Conservation (phyloP, 306 rosid species). For the Morella rubra region DNA sequence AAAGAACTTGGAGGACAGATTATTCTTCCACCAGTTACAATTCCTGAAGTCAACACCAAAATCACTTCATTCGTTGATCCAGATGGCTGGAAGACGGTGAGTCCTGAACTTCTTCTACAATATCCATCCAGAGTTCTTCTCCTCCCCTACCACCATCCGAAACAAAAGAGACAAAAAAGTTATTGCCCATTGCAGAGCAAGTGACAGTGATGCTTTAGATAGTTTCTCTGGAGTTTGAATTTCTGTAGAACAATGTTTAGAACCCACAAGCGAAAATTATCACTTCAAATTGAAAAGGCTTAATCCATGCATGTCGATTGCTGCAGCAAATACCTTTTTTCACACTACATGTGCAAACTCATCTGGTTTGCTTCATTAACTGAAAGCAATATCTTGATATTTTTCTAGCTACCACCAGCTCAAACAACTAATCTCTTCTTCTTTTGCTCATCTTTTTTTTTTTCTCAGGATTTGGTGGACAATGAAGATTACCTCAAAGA, state of each 20-base stretch:
- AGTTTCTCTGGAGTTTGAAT: neutral
- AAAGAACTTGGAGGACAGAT: conserved; percentile 95
- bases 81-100: conserved; percentile 95
- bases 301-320: neutral
- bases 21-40: conserved; percentile 74
- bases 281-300: neutral
- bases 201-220: neutral
- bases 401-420: neutral
- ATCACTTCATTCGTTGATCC: conserved; percentile 83
- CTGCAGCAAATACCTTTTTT: neutral
- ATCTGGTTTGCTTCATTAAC: neutral
- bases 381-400: neutral
- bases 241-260: neutral
- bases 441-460: too few species aligned
- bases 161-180: too few species aligned
- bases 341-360: neutral
- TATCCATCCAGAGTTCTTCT: too few species aligned
- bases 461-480: conserved; percentile 81
- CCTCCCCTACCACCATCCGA: too few species aligned
- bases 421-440: too few species aligned
- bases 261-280: neutral
- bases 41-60: conserved; percentile 78
- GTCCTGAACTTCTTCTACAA: conserved; percentile 18
- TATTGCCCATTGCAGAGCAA: too few species aligned
- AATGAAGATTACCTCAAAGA: conserved; percentile 77